Evolutionary conservation across 768 basidiomycete species (phyloP), one percentile per base, ranked within the genome.

Genomic region (Lactarius sanguifluus): DNA sequence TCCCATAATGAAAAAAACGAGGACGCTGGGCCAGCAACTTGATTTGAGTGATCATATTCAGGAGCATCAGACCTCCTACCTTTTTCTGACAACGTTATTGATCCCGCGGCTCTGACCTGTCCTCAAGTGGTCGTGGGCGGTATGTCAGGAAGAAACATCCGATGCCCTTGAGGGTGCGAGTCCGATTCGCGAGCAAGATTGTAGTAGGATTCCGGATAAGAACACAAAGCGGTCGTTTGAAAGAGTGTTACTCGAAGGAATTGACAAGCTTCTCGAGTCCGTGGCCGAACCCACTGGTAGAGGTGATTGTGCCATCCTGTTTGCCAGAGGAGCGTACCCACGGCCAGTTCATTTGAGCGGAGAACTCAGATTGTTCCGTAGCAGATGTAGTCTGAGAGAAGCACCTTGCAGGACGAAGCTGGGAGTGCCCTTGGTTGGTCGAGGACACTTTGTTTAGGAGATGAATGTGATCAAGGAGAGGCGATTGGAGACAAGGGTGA

Each of bases 1-100:
- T n/a, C n/a, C 43, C 40, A n/a, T n/a, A 60, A 55, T 12, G 54
- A 43, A 59, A 59, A 34, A 38, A 57, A 58, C 57, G 57, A 45
- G 41, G 55, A 25, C 28, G 40, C 54, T 28, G n/a, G 30, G 23
- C 40, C 13, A 20, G 9, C 36, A 30, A 60, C 30, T n/a, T 32
- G 57, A 28, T 13, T 52, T 47, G 18, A 59, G 32, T 23, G 32
- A 36, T 57, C 34, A 57, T 45, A 32, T 25, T 41, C 30, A 56
- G 59, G 50, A 59, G 20, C 7, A 47, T 43, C 16, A n/a, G 52
- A 60, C 30, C 25, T 30, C 57, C 43, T 32, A 50, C 64, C 57
- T 59, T 36, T 40, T 47, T 40, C 45, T n/a, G 20, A 23, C 28
- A 36, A 59, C 28, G 20, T 36, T 40, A 41, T 32, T 30, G 57